Evolutionary conservation across 1,284 basidiomycete genomes (phyloP).

Genomic region (Coniferiporia sulphurascens): DNA sequence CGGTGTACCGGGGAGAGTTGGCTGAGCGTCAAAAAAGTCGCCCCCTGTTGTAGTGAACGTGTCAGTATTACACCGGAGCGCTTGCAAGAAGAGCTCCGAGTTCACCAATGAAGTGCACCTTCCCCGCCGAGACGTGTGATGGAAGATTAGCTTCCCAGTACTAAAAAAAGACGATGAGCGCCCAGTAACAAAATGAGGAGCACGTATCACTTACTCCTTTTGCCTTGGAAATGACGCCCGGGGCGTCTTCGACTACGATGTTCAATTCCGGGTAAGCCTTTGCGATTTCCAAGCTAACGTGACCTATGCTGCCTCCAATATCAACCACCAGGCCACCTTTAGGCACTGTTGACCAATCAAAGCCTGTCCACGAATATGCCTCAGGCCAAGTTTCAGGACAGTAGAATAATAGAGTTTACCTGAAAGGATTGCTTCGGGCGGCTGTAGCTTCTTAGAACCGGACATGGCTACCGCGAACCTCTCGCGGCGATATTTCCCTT

Average conservation of each 20-base stretch:
- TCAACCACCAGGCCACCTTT: conserved; percentile 20
- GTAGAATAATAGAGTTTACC: conserved; percentile 22
- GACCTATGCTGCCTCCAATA: conserved; percentile 21
- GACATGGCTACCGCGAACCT: conserved; percentile 33
- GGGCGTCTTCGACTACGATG: conserved; percentile 22
- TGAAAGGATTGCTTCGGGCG: conserved; percentile 24
- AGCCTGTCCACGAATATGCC: conserved; percentile 7
- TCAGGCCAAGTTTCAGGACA: neutral
- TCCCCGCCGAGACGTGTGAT: neutral
- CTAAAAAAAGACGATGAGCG: neutral
- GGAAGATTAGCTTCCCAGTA: conserved; percentile 8
- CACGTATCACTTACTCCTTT: neutral
- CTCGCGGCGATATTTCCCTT: conserved; percentile 25
- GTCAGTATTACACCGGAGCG: neutral
- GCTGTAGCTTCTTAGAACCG: conserved; percentile 25
- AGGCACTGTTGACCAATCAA: conserved; percentile 14
- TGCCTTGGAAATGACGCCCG: neutral
- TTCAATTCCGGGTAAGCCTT: conserved; percentile 14
- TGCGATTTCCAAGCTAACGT: conserved; percentile 14
- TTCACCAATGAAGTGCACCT: conserved; percentile 1
- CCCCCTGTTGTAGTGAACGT: neutral
- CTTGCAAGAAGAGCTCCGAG: neutral
- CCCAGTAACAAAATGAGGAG: neutral
- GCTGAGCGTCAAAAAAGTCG: neutral
- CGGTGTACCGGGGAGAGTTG: conserved; percentile 10